A percentile compares a stretch with the other conserved stretches of the same genome.
These are phyloP conservation scores for Penicillium ochrochloron DNA, from an alignment of 495 filamentous ascomycete genomes.

Conservation along the genomic window DNA sequence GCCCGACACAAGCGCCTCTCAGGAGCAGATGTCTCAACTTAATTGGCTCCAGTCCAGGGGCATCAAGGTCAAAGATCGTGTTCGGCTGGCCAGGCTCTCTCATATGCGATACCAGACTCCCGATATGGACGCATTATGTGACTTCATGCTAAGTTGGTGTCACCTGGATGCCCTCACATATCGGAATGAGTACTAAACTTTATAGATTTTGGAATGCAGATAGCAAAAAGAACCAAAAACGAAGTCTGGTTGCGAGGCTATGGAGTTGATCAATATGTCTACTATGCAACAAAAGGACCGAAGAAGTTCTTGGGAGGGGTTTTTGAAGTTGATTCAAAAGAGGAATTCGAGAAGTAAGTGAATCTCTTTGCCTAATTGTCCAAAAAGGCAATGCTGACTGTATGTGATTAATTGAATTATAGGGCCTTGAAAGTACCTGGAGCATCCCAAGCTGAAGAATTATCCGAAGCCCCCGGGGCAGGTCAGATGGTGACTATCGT, in stretches of 20 bases:
- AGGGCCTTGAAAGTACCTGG: not conserved
- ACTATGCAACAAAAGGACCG: conserved; percentile 50
- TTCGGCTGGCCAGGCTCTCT: conserved; percentile 38
- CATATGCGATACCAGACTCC: conserved; percentile 54
- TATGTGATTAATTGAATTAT: too few relatives aligned
- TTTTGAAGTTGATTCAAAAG: conserved; percentile 59
- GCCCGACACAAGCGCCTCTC: conserved; percentile 1
- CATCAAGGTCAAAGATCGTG: conserved; percentile 39
- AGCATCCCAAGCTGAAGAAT: not conserved
- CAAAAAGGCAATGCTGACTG: too few relatives aligned
- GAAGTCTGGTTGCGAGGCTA: conserved; percentile 63
- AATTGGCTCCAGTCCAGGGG: conserved; percentile 36
- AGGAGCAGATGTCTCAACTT: conserved; percentile 6
- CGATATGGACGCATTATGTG: conserved; percentile 41
- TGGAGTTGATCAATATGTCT: conserved; percentile 61
- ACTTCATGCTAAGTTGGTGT: conserved; percentile 36
- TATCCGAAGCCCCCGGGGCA: not conserved
- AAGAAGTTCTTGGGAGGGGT: conserved; percentile 58
- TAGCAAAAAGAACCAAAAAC: conserved; percentile 45
- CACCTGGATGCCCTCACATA: not conserved
- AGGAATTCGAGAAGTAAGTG: conserved; percentile 50
- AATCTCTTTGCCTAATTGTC: too few relatives aligned
- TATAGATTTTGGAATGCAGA: conserved; percentile 60
- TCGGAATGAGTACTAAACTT: not conserved
- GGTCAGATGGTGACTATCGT: conserved; percentile 26